phyloP scores from a whole-genome alignment of 164 flowering plant genomes.

The Chimonanthus salicifolius region DNA sequence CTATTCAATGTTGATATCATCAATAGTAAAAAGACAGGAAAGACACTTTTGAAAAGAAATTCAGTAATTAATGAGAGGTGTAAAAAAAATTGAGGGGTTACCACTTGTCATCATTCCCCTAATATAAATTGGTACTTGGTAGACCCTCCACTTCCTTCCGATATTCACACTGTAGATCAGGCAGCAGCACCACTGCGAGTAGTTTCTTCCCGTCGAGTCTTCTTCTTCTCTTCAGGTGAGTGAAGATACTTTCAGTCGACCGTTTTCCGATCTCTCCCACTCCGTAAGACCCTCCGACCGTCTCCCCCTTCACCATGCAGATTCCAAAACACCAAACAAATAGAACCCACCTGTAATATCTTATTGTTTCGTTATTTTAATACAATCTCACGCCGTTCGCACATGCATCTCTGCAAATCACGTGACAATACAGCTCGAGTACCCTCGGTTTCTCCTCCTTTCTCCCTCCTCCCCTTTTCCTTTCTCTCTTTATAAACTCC shows the following conservation, averaged over 20 bases:
- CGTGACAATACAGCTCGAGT: slow-evolving; percentile 2
- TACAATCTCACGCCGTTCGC: neutral
- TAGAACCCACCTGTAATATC: neutral
- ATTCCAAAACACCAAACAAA: neutral
- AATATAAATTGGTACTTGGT: too few relatives aligned
- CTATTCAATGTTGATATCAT: too few relatives aligned
- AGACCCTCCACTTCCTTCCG: too few relatives aligned
- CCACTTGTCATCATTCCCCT: too few relatives aligned
- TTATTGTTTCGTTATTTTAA: neutral
- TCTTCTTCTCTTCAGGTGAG: neutral
- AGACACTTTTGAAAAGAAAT: too few relatives aligned
- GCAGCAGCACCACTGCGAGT: neutral
- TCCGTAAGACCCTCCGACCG: neutral
- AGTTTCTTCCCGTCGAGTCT: neutral
- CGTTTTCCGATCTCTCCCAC: neutral
- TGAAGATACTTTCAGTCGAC: neutral
- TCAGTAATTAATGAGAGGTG: too few relatives aligned
- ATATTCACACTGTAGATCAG: too few relatives aligned
- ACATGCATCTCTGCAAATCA: slow-evolving; percentile 1
- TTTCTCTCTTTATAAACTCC: neutral
- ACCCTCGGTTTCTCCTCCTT: slow-evolving; percentile 1
- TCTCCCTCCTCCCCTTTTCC: neutral
- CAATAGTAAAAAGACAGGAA: too few relatives aligned
- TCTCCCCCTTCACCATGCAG: neutral
- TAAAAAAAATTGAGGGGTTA: too few relatives aligned